Conservation (phyloP, 2,329 filamentous ascomycete genomes). For the Cercospora sp. region DNA sequence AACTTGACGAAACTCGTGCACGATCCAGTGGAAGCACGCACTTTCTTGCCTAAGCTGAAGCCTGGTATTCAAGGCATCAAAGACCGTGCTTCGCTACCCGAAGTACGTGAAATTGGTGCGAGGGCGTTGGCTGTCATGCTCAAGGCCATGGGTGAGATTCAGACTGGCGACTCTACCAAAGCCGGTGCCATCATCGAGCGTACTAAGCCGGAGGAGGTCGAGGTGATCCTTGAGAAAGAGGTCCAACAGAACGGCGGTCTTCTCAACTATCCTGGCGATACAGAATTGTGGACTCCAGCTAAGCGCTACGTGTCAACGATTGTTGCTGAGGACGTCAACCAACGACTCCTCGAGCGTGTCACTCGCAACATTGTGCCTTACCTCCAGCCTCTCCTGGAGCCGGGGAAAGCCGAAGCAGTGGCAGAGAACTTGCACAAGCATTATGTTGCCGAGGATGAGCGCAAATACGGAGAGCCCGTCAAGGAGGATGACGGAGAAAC, state of each 20-base stretch:
- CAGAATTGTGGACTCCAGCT: conserved; percentile 62
- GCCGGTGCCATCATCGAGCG: conserved; percentile 63
- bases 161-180: conserved; percentile 45
- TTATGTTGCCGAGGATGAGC: conserved; percentile 81
- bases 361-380: conserved; percentile 70
- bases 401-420: conserved; percentile 63
- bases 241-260: conserved; percentile 69
- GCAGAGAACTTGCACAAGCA: conserved; percentile 72
- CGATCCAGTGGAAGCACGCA: conserved; percentile 88
- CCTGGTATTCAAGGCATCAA: conserved; percentile 89
- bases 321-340: conserved; percentile 85
- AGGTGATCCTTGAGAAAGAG: conserved; percentile 71
- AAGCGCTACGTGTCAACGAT: conserved; percentile 77
- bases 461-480: conserved; percentile 79
- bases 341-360: conserved; percentile 75
- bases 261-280: conserved; percentile 60
- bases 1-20: conserved; percentile 98
- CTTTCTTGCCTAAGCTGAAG: conserved; percentile 90
- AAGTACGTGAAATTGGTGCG: conserved; percentile 86
- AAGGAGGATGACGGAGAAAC: conserved; percentile 89
- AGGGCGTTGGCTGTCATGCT: conserved; percentile 84
- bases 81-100: conserved; percentile 85
- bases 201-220: conserved; percentile 70
- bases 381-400: conserved; percentile 67
- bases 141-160: conserved; percentile 77